phyloP scores from a whole-genome alignment of 2,329 filamentous ascomycete genomes.

The Colletotrichum lentis region DNA sequence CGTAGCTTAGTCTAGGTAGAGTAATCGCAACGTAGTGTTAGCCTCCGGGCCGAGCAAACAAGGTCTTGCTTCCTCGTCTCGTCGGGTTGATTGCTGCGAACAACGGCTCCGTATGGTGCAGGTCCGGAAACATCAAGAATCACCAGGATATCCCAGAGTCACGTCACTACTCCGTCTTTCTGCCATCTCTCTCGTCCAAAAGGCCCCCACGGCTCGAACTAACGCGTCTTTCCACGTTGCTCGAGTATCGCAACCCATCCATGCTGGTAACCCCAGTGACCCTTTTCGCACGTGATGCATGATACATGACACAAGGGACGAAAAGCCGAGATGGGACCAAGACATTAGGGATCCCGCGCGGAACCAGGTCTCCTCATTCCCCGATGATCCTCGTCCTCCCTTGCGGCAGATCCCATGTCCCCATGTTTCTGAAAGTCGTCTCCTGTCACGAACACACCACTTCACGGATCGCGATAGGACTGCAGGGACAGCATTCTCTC shows the following conservation, averaged over 20 bases:
- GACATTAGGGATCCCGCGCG: constrained; percentile 1
- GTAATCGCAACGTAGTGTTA: no score
- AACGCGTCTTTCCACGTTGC: no score
- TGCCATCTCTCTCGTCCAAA: background rate
- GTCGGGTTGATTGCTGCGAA: background rate
- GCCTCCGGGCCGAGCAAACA: background rate
- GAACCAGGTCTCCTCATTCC: constrained; percentile 3
- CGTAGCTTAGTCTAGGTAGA: constrained; percentile 7
- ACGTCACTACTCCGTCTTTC: no score
- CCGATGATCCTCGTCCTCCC: background rate
- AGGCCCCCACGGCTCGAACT: background rate
- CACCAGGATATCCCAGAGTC: no score
- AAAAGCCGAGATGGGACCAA: background rate
- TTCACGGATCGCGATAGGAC: background rate
- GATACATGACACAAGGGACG: background rate
- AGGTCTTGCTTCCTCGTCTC: background rate
- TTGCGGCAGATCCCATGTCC: constrained; percentile 1
- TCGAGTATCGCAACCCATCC: background rate
- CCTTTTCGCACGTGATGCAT: background rate
- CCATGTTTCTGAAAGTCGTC: background rate
- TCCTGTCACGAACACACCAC: background rate
- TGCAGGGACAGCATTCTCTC: background rate
- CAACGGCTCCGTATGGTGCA: no score
- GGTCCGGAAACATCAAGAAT: no score
- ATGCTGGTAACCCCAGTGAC: background rate